Percentiles rank a stretch among this genome's conserved stretches.
phyloP scores from a whole-genome alignment of 179 eudicot species.

The Nepenthes alata region DNA sequence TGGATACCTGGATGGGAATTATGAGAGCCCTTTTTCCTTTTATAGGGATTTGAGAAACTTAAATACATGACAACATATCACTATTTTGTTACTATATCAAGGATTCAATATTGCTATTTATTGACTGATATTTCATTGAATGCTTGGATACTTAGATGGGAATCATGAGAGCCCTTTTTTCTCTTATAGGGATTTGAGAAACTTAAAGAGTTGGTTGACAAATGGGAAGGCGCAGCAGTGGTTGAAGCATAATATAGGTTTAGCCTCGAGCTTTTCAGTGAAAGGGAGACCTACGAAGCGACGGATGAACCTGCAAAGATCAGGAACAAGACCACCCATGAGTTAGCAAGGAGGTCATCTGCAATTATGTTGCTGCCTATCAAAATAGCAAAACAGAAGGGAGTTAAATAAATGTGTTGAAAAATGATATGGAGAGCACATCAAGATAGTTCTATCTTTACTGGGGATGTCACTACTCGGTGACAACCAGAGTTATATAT shows the following conservation, averaged over 20 bases:
- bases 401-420: neutral
- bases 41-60: slow-evolving; percentile 82
- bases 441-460: no score
- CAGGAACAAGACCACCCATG: slow-evolving; percentile 67
- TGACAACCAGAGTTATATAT: no score
- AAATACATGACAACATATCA: no score
- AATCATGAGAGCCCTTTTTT: no score
- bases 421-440: neutral
- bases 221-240: slow-evolving; percentile 61
- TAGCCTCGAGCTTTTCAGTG: slow-evolving; percentile 68
- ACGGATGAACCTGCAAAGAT: slow-evolving; percentile 58
- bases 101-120: no score
- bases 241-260: slow-evolving; percentile 20
- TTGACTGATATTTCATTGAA: no score
- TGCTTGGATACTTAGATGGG: no score
- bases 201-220: slow-evolving; percentile 67
- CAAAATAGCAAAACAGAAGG: slow-evolving; percentile 53
- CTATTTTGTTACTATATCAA: no score
- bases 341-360: slow-evolving; percentile 77
- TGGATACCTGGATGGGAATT: no score
- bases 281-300: slow-evolving; percentile 58
- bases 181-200: slow-evolving; percentile 70
- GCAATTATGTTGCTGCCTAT: slow-evolving; percentile 55
- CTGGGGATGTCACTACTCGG: no score
- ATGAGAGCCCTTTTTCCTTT: neutral